Base-by-base conservation (phyloP, 768 basidiomycete genomes). In the Podaxis sp. region DNA sequence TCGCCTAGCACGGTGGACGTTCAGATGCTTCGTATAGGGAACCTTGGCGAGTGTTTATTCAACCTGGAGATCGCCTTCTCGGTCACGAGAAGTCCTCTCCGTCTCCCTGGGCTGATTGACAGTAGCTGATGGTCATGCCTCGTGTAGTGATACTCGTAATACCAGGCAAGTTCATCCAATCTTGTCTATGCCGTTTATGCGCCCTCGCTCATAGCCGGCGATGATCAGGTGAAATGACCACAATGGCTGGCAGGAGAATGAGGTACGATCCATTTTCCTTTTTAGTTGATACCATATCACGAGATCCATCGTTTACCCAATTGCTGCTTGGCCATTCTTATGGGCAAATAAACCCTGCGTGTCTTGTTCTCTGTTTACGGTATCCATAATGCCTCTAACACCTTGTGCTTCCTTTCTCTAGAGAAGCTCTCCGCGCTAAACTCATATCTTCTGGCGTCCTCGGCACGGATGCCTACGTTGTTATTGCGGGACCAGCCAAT, bases 401-500 rank as follows among this genome's bases (percentile, higher is more conserved):
- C 44, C 53, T 22, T 66, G 33, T 46, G 44, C 37, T 60, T 55
- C 28, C 44, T 57, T 59, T 26, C 37, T 60, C 44, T 70, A 91
- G 90, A 41, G 84, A 91, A 63, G 87, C 89, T 1, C 65, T 93
- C 55, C 87, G 90, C 54, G 78, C 83, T 24, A 75, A 80, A 69
- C 78, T 93, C 54, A 87, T 91, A 63, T 80, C 87, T 0, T 76
- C 82, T 54, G 85, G 84, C 3, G 77, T 91, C 62, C 72, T 92
- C 63, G 88, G 85, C 44, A 72, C 84, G 52, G 81, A 88, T 66
- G 89, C 88, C 3, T 88, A 90, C 66, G 88, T 93, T 64, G 89
- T 91, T 57, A 75, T 91, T 60, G 87, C 88, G 13, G 91, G 90
- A 13, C 91, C 91, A n/a, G 90, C 89, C 4, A 93, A 92, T 66